Conservation (phyloP, 2,329 filamentous ascomycete species). For the Fusarium sp. region DNA sequence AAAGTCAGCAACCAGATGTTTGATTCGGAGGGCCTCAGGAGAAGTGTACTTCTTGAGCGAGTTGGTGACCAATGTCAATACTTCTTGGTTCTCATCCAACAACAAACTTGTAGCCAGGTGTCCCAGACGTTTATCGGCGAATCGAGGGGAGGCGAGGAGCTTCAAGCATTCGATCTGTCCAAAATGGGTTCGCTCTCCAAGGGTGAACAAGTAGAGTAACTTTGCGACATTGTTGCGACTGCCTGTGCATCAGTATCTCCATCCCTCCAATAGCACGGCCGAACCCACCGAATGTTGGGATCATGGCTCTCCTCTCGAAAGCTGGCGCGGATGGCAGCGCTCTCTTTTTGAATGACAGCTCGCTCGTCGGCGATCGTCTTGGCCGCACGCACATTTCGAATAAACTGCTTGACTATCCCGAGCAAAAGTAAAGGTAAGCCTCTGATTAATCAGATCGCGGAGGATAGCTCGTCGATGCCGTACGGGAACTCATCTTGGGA, state of each 20-base stretch:
- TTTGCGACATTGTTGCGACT: slow-evolving; percentile 99
- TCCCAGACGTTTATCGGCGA: slow-evolving; percentile 95
- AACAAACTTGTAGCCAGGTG: slow-evolving; percentile 96
- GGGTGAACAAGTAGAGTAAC: slow-evolving; percentile 95
- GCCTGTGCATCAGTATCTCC: slow-evolving; percentile 27
- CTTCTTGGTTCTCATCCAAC: slow-evolving; percentile 98
- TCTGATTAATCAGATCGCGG: slow-evolving; percentile 3
- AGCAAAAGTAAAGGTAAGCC: slow-evolving; percentile 18
- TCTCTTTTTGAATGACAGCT: slow-evolving; percentile 98
- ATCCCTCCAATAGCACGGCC: neutral
- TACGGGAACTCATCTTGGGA: slow-evolving; percentile 54
- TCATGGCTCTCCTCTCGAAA: slow-evolving; percentile 97
- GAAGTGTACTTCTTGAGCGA: slow-evolving; percentile 88
- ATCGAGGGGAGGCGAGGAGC: slow-evolving; percentile 93
- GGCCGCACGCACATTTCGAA: slow-evolving; percentile 96
- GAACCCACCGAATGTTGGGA: slow-evolving; percentile 81
- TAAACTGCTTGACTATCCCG: slow-evolving; percentile 93
- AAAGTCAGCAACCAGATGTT: slow-evolving; percentile 25
- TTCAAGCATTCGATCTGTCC: slow-evolving; percentile 99
- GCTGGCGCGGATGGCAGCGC: slow-evolving; percentile 94
- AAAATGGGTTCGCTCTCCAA: slow-evolving; percentile 97
- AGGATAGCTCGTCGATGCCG: slow-evolving; percentile 25
- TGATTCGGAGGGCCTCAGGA: neutral
- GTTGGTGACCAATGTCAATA: slow-evolving; percentile 95
- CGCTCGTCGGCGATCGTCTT: slow-evolving; percentile 99